Percentiles rank a stretch among this genome's conserved stretches.
Evolutionary conservation across 257 asterid species (phyloP).

Genomic region (Avicennia marina): DNA sequence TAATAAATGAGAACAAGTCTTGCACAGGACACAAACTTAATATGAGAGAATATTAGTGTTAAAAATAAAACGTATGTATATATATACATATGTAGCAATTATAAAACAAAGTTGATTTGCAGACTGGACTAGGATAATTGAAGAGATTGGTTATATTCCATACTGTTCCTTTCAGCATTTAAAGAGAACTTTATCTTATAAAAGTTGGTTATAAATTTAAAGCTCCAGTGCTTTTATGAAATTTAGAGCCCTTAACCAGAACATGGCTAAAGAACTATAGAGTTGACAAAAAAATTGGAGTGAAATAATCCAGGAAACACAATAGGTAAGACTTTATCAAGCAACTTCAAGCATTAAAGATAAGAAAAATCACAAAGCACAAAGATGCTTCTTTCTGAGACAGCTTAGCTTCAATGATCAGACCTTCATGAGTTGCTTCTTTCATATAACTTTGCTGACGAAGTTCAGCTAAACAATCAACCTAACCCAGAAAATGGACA

Average conservation of each 20-base stretch:
- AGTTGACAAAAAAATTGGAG: too few species aligned
- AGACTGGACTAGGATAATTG: not conserved
- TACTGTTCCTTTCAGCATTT: too few species aligned
- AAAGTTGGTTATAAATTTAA: too few species aligned
- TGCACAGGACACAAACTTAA: not conserved
- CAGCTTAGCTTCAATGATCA: conserved; percentile 14
- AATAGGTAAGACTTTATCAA: not conserved
- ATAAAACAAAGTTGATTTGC: not conserved
- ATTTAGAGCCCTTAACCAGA: not conserved
- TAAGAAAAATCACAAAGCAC: not conserved
- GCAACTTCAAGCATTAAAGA: conserved; percentile 1
- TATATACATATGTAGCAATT: not conserved
- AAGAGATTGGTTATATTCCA: too few species aligned
- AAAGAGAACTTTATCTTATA: too few species aligned
- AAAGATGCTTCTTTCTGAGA: conserved; percentile 1
- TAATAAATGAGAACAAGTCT: conserved; percentile 4
- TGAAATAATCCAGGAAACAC: not conserved
- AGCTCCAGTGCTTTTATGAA: not conserved
- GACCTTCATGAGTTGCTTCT: conserved; percentile 79
- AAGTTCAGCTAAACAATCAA: conserved; percentile 55
- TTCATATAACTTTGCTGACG: conserved; percentile 61
- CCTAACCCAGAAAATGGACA: conserved; percentile 42
- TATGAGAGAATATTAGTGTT: not conserved
- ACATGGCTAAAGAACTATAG: too few species aligned
- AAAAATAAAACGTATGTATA: too few species aligned